Conservation (phyloP, 2,329 filamentous ascomycete species). For the Talaromyces sp. region DNA sequence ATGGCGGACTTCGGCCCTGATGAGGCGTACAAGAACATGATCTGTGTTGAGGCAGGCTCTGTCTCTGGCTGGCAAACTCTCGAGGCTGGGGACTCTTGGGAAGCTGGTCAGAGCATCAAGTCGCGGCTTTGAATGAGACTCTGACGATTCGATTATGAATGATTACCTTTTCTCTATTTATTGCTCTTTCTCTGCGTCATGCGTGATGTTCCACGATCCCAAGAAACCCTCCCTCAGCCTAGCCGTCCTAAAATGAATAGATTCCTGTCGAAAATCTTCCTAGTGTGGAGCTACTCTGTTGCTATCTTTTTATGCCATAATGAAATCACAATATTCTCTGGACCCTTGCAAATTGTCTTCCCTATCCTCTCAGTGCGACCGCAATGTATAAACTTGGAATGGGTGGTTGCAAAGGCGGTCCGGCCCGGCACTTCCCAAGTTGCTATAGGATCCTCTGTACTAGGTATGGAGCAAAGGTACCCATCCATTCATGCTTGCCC, state of each 20-base stretch:
- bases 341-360: too few species aligned
- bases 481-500: too few species aligned
- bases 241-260: constrained; percentile 5
- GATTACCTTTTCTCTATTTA: background rate
- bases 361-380: too few species aligned
- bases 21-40: constrained; percentile 88
- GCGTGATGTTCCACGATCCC: constrained; percentile 4
- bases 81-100: constrained; percentile 74
- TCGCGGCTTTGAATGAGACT: constrained; percentile 32
- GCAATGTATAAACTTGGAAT: too few species aligned
- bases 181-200: background rate
- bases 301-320: too few species aligned
- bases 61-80: constrained; percentile 82
- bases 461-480: too few species aligned
- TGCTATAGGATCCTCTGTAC: too few species aligned
- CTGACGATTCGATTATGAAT: background rate
- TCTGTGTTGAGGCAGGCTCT: constrained; percentile 89
- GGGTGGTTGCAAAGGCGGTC: too few species aligned
- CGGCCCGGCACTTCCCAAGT: too few species aligned
- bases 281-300: too few species aligned
- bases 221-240: background rate
- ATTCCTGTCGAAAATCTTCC: background rate
- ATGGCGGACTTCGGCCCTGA: constrained; percentile 89
- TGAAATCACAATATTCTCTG: too few species aligned
- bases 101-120: constrained; percentile 63